Conservation (phyloP, 2,329 filamentous ascomycete genomes). For the Arachnomyces sp. region DNA sequence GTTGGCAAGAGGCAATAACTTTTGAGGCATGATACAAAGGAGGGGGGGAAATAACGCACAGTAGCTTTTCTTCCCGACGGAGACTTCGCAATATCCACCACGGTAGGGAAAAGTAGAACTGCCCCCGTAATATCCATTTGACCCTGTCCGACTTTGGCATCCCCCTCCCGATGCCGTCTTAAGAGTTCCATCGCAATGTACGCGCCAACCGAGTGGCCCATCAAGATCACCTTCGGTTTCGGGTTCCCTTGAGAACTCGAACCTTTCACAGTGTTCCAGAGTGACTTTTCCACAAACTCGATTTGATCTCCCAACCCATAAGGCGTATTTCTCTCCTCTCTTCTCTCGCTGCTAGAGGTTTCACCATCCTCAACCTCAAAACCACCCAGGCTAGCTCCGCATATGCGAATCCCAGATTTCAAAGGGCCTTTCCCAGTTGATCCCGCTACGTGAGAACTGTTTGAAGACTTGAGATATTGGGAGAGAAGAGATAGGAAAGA, state of each 20-base stretch:
- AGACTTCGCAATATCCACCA: constrained; percentile 62
- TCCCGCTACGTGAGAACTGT: not conserved
- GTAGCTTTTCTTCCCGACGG: constrained; percentile 50
- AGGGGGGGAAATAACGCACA: constrained; percentile 16
- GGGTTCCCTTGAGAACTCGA: not conserved
- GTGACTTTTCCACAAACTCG: constrained; percentile 35
- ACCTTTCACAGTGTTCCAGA: constrained; percentile 32
- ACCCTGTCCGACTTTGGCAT: constrained; percentile 19
- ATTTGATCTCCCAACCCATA: constrained; percentile 46
- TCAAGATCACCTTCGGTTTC: constrained; percentile 49
- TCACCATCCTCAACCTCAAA: constrained; percentile 23
- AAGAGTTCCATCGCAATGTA: constrained; percentile 66
- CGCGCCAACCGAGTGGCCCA: constrained; percentile 67
- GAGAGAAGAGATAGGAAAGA: constrained; percentile 34
- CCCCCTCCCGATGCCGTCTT: constrained; percentile 44
- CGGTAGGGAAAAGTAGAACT: constrained; percentile 65
- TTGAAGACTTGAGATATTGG: constrained; percentile 11
- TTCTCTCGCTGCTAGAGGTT: not conserved
- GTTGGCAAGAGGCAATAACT: not conserved
- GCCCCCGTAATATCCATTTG: constrained; percentile 41
- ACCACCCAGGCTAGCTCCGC: constrained; percentile 27
- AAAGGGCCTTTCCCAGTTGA: not conserved
- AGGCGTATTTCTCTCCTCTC: constrained; percentile 8
- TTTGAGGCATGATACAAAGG: not conserved
- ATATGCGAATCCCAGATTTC: constrained; percentile 19